Base-by-base conservation (phyloP, 2,329 filamentous ascomycete genomes). In the Aureobasidium zeae region DNA sequence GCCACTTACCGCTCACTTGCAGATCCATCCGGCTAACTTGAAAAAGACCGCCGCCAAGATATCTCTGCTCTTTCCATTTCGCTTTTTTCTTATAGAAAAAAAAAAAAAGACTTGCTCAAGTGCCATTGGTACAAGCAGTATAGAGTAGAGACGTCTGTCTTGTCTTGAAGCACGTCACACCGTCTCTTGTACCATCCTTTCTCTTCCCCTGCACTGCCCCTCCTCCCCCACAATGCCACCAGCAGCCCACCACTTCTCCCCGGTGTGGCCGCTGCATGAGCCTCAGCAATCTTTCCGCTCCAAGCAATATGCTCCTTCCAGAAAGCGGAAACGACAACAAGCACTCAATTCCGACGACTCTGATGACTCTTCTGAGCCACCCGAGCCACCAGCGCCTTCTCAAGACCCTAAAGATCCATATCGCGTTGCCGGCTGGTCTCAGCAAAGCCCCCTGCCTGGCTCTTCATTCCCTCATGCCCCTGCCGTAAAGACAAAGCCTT, bases 401-500 rank as follows among this genome's bases (percentile, higher is more conserved):
- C 32, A 36, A 62, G 62, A 47, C 46, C 54, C 46, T 28, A 59
- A 48, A 19, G 59, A 63, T 48, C 58, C 57, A 9, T 57, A 58
- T 47, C 53, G 57, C 54, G 56, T 66, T 45, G 67, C 68, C 49
- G 66, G 66, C 39, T 57, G 62, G 47, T 52, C 59, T 42, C 55
- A 63, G 45, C 55, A 63, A n/a, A 51, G 60, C 30, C 52, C 58
- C 17, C 47, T 69, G 11, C 67, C 68, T 36, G 55, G 57, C 31
- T 48, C 53, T 19, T 65, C 67, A 25, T 71, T 71, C 48, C 69
- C 68, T 25, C 68, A 71, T 51, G 60, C 60, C 21, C 52, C 65
- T 39, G 55, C 51, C 12, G 51, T 47, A 45, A 35, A 26, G 45
- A 16, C 38, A 24, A 13, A 29, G 48, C 44, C 52, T 51, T 29